Evolutionary conservation across 768 basidiomycete species (phyloP), one percentile per base, ranked within the genome.

Genomic region (Chalciporus piperatus): DNA sequence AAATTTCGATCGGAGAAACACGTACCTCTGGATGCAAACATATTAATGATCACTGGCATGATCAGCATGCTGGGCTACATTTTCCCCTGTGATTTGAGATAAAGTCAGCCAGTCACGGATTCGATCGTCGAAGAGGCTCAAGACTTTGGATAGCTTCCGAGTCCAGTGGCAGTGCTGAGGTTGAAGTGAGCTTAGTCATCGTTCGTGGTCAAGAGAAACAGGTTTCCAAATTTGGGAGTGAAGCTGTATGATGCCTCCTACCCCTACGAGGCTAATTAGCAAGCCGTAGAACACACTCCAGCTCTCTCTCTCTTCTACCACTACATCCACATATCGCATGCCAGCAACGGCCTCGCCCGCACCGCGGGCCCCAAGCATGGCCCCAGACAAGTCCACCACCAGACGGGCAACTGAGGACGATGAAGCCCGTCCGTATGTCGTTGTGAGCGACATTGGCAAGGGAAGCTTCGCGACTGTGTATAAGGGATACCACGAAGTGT

Each of bases 401-500:
- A 60, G 55, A 55, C 65, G 69, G 22, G 51, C 63, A 35, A 61
- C 68, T 10, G 85, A 88, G 50, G 85, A 89, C 54, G 83, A 87
- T 53, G 87, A 91, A 57, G 75, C 82, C 41, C 79, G 74, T 58
- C 90, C 90, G 23, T 92, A 92, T 61, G 77, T 92, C 56, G 83
- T 92, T 54, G 82, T 82, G 8, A 75, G 73, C 50, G 82, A 89
- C 61, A 84, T 93, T 48, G 90, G 90, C 32, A 90, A 89, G 68
- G 96, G 96, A 16, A 93, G 89, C 67, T 98, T 98, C 70, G 96
- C 96, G 14, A 96, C 89, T 0, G 96, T 99, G 37, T 95, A 92
- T 70, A 91, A 92, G 60, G 95, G 92, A 45, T 92, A 92, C 72
- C 87, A 94, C 67, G 84, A 87, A 71, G 94, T 91, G 59, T 51